phyloP scores from a whole-genome alignment of 371 early-diverging fungal species.

The Mortierella sp. region DNA sequence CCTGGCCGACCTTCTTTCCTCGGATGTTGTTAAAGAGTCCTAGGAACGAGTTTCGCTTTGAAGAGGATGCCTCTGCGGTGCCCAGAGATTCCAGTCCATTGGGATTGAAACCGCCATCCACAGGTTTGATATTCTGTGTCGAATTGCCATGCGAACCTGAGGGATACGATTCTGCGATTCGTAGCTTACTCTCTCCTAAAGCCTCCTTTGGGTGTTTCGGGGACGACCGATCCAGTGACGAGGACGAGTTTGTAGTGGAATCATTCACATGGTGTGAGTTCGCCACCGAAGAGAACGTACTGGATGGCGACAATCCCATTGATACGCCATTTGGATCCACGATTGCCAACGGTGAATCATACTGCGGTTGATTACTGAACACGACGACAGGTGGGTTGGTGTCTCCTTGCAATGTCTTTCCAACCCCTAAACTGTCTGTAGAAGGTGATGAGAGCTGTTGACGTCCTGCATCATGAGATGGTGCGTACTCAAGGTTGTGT shows the following conservation, averaged over 20 bases:
- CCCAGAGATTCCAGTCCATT: neutral
- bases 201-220: slow-evolving; percentile 5
- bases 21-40: slow-evolving; percentile 37
- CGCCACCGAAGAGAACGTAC: slow-evolving; percentile 20
- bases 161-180: slow-evolving; percentile 5
- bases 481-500: slow-evolving; percentile 6
- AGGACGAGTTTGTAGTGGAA: slow-evolving; percentile 11
- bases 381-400: neutral
- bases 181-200: slow-evolving; percentile 16
- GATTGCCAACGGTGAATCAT: slow-evolving; percentile 12
- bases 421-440: slow-evolving; percentile 18
- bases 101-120: neutral
- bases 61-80: slow-evolving; percentile 8
- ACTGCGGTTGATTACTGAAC: slow-evolving; percentile 2
- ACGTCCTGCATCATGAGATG: slow-evolving; percentile 1
- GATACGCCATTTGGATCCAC: slow-evolving; percentile 6
- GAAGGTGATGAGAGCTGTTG: slow-evolving; percentile 17
- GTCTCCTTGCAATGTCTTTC: slow-evolving; percentile 12
- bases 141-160: neutral
- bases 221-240: slow-evolving; percentile 13
- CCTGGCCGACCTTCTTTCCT: slow-evolving; percentile 36
- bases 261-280: neutral
- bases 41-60: slow-evolving; percentile 34
- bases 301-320: slow-evolving; percentile 19
- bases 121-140: neutral